Evolutionary conservation across 1,284 basidiomycete species (phyloP).

Genomic region (Tetrapyrgos nigripes): DNA sequence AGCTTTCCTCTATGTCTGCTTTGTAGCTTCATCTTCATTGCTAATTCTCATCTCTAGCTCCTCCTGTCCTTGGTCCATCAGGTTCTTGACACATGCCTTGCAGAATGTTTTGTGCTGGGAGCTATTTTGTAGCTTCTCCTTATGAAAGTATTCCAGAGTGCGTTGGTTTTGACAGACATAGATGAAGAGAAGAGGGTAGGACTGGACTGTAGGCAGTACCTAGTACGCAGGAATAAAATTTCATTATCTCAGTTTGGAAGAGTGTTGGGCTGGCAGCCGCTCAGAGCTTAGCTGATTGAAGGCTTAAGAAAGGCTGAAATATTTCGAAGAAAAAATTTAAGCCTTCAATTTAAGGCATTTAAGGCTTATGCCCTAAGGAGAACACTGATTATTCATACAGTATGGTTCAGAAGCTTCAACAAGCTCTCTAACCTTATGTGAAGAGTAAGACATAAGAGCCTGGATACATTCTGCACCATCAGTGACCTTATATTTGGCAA

Average conservation of each 20-base stretch:
- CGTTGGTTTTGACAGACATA: too few relatives aligned
- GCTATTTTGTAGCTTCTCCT: neutral
- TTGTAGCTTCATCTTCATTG: neutral
- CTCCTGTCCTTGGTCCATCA: neutral
- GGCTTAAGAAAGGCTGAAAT: neutral
- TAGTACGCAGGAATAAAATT: too few relatives aligned
- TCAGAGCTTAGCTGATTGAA: neutral
- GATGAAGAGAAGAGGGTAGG: too few relatives aligned
- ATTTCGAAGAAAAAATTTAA: too few relatives aligned
- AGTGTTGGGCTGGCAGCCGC: too few relatives aligned
- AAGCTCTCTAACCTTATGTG: neutral
- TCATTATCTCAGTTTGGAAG: too few relatives aligned
- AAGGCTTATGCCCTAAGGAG: too few relatives aligned
- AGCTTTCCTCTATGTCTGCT: neutral
- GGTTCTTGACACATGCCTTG: conserved; percentile 12
- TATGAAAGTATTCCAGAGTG: conserved; percentile 8
- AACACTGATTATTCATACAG: neutral
- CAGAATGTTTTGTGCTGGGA: conserved; percentile 7
- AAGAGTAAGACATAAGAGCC: neutral
- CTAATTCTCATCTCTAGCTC: neutral
- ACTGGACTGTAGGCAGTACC: neutral
- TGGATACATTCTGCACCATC: neutral
- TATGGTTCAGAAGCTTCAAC: neutral
- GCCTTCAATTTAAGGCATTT: too few relatives aligned
- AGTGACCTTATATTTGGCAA: neutral